phyloP scores from a whole-genome alignment of 768 basidiomycete genomes.

The Termitomyces sp. region DNA sequence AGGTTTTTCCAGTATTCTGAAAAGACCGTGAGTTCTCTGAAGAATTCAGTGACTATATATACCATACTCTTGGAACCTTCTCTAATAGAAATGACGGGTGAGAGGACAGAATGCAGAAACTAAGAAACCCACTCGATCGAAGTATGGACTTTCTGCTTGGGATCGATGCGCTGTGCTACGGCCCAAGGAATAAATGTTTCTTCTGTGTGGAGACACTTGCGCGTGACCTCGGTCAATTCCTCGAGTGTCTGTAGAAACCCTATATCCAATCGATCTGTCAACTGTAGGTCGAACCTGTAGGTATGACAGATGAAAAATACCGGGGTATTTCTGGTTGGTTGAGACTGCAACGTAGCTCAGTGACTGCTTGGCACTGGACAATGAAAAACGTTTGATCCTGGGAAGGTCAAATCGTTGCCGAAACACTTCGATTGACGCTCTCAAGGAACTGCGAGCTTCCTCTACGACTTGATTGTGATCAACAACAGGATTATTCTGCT shows the following conservation, averaged over 20 bases:
- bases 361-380: not conserved
- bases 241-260: not conserved
- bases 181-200: constrained; percentile 1
- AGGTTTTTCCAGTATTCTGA: constrained; percentile 9
- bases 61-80: not conserved
- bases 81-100: not conserved
- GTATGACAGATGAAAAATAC: not conserved
- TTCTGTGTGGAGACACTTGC: not conserved
- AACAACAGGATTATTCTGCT: not conserved
- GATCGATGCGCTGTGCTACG: constrained; percentile 3
- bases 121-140: not conserved
- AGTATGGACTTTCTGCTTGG: constrained; percentile 1
- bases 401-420: not conserved
- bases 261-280: not conserved
- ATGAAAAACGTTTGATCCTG: not conserved
- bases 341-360: not conserved
- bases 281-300: not conserved
- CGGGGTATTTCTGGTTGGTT: not conserved
- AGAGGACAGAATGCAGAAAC: not conserved
- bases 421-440: not conserved
- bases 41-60: not conserved
- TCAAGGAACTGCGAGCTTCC: not conserved
- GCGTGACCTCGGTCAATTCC: not conserved
- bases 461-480: not conserved
- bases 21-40: not conserved